Percentiles rank a stretch among this genome's conserved stretches.
phyloP scores from a whole-genome alignment of 345 rosid genomes.

The Physaria fendleri region DNA sequence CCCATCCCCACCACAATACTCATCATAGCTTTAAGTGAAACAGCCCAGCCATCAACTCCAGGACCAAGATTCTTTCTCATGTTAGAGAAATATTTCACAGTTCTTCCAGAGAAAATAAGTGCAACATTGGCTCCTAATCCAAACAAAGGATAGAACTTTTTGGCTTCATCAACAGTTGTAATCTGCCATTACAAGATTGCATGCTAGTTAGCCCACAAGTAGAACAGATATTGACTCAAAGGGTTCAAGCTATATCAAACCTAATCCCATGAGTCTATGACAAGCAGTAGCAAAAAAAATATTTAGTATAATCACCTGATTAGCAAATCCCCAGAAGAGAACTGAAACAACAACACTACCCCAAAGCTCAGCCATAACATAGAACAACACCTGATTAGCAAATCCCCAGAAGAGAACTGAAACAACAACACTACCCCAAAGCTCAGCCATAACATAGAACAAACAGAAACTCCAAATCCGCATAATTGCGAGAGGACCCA shows the following conservation, averaged over 20 bases:
- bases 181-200: slow-evolving; percentile 48
- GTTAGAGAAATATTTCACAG: slow-evolving; percentile 91
- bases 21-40: slow-evolving; percentile 94
- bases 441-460: slow-evolving; percentile 99
- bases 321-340: slow-evolving; percentile 96
- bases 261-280: neutral
- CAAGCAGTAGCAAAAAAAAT: neutral
- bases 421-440: slow-evolving; percentile 96
- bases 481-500: slow-evolving; percentile 93
- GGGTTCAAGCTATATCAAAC: neutral
- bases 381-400: too few relatives aligned
- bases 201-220: neutral
- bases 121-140: slow-evolving; percentile 97
- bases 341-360: slow-evolving; percentile 96
- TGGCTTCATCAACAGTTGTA: slow-evolving; percentile 93
- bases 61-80: slow-evolving; percentile 84
- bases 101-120: slow-evolving; percentile 86
- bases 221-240: neutral
- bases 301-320: slow-evolving; percentile 58
- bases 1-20: slow-evolving; percentile 92
- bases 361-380: slow-evolving; percentile 99
- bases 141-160: slow-evolving; percentile 85
- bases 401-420: slow-evolving; percentile 98
- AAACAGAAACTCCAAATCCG: slow-evolving; percentile 96
- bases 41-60: slow-evolving; percentile 99